phyloP scores from a whole-genome alignment of 164 flowering plant genomes.

The Nelumbo lutea region DNA sequence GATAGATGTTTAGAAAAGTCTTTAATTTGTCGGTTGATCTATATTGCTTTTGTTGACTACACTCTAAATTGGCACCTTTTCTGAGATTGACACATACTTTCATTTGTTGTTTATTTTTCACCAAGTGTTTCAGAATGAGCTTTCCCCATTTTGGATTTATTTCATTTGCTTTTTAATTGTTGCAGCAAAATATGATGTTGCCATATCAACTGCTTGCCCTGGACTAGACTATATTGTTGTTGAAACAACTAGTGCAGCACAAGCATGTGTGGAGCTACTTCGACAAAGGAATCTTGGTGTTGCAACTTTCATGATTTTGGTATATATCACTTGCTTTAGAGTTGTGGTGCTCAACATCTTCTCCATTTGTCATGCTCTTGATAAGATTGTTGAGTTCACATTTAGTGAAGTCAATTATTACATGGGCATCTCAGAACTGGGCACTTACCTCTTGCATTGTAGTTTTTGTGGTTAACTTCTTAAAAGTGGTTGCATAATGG shows the following conservation, averaged over 20 bases:
- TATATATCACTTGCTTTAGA: constrained; percentile 21
- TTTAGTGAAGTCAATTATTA: too few species aligned
- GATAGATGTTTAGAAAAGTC: too few species aligned
- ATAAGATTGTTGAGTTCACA: too few species aligned
- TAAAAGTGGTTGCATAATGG: too few species aligned
- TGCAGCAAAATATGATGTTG: constrained; percentile 94
- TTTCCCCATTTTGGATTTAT: not conserved
- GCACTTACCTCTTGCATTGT: too few species aligned
- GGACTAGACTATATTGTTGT: constrained; percentile 96
- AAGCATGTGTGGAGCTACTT: constrained; percentile 90
- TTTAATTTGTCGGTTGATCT: too few species aligned
- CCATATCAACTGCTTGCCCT: constrained; percentile 87
- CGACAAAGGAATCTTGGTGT: constrained; percentile 78
- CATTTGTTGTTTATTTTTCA: not conserved
- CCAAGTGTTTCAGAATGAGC: not conserved
- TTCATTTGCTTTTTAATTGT: constrained; percentile 5
- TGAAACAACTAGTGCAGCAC: constrained; percentile 86
- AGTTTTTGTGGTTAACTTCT: too few species aligned
- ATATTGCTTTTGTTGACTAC: too few species aligned
- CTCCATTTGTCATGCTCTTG: not conserved
- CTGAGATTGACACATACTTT: too few species aligned
- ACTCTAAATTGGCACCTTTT: too few species aligned
- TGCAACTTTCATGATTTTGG: constrained; percentile 98
- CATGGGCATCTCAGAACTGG: too few species aligned
- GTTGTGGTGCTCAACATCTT: not conserved